These are phyloP conservation scores for Ceriops decandra DNA, from an alignment of 345 rosid genomes.

Conservation along the genomic window DNA sequence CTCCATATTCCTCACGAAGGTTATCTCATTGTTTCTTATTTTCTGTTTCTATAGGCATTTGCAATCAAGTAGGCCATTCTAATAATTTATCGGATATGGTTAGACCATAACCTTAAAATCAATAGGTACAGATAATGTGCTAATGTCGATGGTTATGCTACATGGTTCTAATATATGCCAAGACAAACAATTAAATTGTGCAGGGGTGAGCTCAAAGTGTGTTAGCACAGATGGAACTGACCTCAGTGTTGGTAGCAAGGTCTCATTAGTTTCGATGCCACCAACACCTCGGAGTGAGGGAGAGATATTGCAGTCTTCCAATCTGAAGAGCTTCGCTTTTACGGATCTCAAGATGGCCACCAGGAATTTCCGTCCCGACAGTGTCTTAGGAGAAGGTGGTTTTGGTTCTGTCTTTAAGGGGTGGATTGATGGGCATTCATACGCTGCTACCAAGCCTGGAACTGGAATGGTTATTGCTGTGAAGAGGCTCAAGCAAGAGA, in stretches of 20 bases:
- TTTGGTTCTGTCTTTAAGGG: constrained; percentile 97
- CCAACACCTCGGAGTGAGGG: constrained; percentile 81
- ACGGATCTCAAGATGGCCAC: constrained; percentile 71
- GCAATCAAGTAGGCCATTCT: constrained; percentile 8
- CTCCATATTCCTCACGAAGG: background rate
- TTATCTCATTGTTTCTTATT: background rate
- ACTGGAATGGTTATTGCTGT: constrained; percentile 83
- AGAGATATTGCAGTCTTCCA: constrained; percentile 70
- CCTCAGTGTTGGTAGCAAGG: constrained; percentile 48
- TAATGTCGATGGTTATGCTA: background rate
- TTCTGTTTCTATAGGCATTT: background rate
- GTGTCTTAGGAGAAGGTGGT: constrained; percentile 94
- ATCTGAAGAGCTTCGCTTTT: constrained; percentile 66
- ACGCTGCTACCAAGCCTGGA: constrained; percentile 70
- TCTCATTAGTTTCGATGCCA: constrained; percentile 54
- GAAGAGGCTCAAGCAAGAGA: constrained; percentile 83
- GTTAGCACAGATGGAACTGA: constrained; percentile 42
- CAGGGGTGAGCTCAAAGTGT: constrained; percentile 51
- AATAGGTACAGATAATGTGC: background rate
- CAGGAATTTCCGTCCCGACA: constrained; percentile 87
- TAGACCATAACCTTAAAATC: background rate
- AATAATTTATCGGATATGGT: background rate
- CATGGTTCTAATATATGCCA: constrained; percentile 4
- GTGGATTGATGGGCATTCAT: constrained; percentile 79
- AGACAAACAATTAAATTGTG: constrained; percentile 5